phyloP scores from a whole-genome alignment of 495 filamentous ascomycete genomes.

The Hypomontagnella submonticulosa region DNA sequence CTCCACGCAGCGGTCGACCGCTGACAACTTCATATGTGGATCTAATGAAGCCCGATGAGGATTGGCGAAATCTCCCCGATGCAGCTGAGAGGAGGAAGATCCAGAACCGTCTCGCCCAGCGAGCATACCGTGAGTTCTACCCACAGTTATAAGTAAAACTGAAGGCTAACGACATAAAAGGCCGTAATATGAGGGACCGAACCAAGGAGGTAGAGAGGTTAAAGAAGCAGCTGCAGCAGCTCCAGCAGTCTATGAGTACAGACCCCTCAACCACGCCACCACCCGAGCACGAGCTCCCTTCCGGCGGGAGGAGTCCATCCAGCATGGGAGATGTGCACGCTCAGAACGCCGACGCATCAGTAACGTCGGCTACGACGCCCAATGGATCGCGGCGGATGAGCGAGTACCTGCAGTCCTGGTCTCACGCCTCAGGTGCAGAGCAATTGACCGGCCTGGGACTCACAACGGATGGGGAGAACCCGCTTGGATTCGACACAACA shows the following conservation, averaged over 20 bases:
- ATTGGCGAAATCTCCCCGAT: constrained; percentile 51
- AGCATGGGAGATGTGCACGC: constrained; percentile 41
- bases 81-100: constrained; percentile 51
- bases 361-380: constrained; percentile 32
- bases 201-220: constrained; percentile 49
- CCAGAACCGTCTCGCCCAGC: constrained; percentile 55
- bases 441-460: constrained; percentile 43
- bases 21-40: constrained; percentile 50
- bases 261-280: constrained; percentile 44
- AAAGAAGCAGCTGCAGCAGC: constrained; percentile 49
- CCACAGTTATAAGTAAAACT: neutral
- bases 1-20: constrained; percentile 50
- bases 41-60: constrained; percentile 50
- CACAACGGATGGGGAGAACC: constrained; percentile 41
- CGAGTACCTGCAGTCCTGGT: constrained; percentile 45
- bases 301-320: constrained; percentile 43
- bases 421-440: constrained; percentile 38
- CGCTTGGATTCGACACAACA: constrained; percentile 40
- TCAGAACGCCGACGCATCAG: constrained; percentile 35
- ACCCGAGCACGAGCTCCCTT: constrained; percentile 46
- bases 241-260: constrained; percentile 43
- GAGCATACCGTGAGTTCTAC: constrained; percentile 50
- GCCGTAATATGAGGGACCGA: constrained; percentile 49
- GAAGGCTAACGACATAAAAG: constrained; percentile 33
- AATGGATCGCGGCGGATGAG: constrained; percentile 42